Conservation (phyloP, 2,329 filamentous ascomycete genomes). For the Grosmannia serpens region DNA sequence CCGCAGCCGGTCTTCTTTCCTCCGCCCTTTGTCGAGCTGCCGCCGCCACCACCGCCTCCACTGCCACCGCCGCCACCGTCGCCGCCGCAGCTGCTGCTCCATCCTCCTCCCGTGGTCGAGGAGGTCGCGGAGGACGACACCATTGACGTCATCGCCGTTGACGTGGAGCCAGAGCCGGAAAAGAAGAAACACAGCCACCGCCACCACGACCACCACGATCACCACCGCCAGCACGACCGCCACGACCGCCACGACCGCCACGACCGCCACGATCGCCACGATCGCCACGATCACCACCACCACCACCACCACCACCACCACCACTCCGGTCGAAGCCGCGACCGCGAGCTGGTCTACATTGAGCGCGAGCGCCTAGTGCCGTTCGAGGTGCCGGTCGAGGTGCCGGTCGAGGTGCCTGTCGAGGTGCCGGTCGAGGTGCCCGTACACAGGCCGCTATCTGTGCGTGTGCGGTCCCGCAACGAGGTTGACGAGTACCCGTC, state of each 20-base stretch:
- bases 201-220: slow-evolving; percentile 3
- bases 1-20: slow-evolving; percentile 7
- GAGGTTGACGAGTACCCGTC: neutral
- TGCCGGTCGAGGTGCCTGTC: neutral
- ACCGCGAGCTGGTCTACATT: slow-evolving; percentile 28
- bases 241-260: no score
- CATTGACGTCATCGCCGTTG: slow-evolving; percentile 31
- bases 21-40: neutral
- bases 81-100: no score
- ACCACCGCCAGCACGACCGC: neutral
- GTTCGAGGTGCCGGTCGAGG: slow-evolving; percentile 11
- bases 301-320: slow-evolving; percentile 2
- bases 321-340: neutral
- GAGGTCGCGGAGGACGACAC: slow-evolving; percentile 12
- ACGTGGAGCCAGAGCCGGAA: slow-evolving; percentile 22
- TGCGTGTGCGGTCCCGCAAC: neutral
- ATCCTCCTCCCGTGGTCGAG: no score
- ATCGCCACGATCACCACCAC: no score
- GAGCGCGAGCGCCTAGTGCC: slow-evolving; percentile 39
- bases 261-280: no score
- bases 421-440: neutral
- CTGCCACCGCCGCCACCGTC: neutral
- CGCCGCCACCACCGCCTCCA: slow-evolving; percentile 8
- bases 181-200: neutral
- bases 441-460: neutral